Base-by-base conservation (phyloP, 306 rosid genomes). In the Oxytropis ochrocephala region DNA sequence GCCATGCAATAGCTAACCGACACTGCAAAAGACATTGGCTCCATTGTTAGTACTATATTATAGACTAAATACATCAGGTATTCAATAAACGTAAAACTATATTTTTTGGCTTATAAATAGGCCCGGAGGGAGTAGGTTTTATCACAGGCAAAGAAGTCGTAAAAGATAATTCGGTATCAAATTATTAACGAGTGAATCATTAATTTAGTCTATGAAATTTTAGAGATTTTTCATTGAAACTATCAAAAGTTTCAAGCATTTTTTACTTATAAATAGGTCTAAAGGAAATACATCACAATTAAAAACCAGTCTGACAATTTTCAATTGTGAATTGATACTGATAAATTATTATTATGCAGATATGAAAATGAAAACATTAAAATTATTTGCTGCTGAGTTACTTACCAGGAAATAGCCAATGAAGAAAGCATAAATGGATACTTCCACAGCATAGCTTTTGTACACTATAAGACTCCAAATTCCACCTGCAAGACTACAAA, bases 371-470 rank as follows among this genome's bases (percentile, higher is more conserved):
- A 7, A 11, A 58, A 19, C 16, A 67, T 46, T 66, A 3, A 49
- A 29, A 62, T 18, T 46, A 41, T 69, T 6, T 54, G 74, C 47
- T 1, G 12, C 36, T 73, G 71, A 14, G 73, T 47, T 30, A 8
- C 76, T 84, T 88, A 92, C 98, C 87, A 89, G 72, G 85, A 86
- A 92, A 75, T 92, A 92, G 72, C 95, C 91, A 64, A 89, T 81
- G 69, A 92, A 44, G 81, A 87, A 89, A 41, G 89, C 87, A 72
- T 82, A 84, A 35, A 84, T 59, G 36, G 91, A 76, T 10, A 81
- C 66, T 72, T 89, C 89, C 9, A 81, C 55, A 8, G 88, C 88
- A 54, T 87, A 86, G 70, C 73, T 81, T 75, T 75, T 88, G 39
- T 87, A 88, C 75, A 76, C 42, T 12, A 49, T 61, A 18, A 86